A percentile compares a stretch with the other conserved stretches of the same genome.
Conservation (phyloP, 768 basidiomycete genomes). For the Amanita exitialis region DNA sequence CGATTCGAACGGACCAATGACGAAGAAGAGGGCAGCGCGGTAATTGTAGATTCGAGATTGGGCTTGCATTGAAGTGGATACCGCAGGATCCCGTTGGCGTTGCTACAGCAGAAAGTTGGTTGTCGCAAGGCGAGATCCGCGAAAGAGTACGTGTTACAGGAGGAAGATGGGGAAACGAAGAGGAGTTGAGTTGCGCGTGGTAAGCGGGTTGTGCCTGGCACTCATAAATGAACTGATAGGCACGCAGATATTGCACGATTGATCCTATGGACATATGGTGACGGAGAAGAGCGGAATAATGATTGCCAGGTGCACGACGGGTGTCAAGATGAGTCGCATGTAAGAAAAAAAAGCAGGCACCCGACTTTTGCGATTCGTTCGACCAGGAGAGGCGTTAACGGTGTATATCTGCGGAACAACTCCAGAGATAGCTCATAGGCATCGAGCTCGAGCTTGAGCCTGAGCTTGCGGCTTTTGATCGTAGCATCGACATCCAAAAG, state of each 20-base stretch:
- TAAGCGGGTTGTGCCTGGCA: not conserved
- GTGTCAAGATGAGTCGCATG: not conserved
- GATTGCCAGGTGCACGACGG: not conserved
- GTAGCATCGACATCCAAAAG: not conserved
- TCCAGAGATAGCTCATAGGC: not conserved
- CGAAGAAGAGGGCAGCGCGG: not conserved
- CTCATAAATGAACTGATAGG: too few species aligned
- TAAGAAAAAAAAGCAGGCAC: not conserved
- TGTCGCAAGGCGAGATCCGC: not conserved
- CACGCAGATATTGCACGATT: too few species aligned
- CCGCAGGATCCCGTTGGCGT: too few species aligned
- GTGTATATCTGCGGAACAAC: too few species aligned
- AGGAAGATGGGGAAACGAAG: not conserved
- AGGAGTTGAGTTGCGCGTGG: not conserved
- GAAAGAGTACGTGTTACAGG: not conserved
- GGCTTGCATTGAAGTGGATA: too few species aligned
- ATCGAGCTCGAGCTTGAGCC: not conserved
- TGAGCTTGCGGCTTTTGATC: not conserved
- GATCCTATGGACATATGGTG: too few species aligned
- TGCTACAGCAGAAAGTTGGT: too few species aligned
- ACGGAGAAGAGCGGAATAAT: not conserved
- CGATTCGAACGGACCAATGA: not conserved
- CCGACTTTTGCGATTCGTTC: too few species aligned
- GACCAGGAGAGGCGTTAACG: too few species aligned
- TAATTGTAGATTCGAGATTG: too few species aligned